These are phyloP conservation scores for Chaetomiaceae sp. DNA, from an alignment of 2,329 filamentous ascomycete genomes.

Conservation along the genomic window DNA sequence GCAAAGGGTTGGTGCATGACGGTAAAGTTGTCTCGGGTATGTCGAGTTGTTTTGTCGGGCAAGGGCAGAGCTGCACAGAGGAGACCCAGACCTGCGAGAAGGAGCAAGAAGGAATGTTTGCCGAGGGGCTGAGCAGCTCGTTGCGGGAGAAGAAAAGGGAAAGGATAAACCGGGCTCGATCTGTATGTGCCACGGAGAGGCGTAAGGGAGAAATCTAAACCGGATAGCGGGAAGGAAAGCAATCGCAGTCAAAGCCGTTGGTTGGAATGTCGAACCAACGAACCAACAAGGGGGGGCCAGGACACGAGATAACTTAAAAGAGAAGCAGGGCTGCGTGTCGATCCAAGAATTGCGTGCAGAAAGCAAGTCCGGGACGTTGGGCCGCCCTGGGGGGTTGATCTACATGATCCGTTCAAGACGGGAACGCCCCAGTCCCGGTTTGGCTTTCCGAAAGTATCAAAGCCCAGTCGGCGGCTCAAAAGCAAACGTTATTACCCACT, in stretches of 20 bases:
- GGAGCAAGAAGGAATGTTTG: no score
- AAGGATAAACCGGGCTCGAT: not conserved
- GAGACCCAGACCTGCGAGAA: no score
- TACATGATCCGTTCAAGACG: conserved; percentile 9
- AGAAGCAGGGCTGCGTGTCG: not conserved
- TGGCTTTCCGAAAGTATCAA: not conserved
- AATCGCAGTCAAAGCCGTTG: not conserved
- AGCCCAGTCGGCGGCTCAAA: not conserved
- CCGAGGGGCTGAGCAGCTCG: no score
- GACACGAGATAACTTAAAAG: not conserved
- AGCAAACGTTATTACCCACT: not conserved
- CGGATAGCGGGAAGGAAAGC: not conserved
- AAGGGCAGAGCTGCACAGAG: no score
- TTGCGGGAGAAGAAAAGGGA: no score
- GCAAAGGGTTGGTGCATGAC: conserved; percentile 9
- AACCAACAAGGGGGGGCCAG: not conserved
- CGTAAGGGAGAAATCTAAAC: no score
- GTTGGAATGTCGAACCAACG: not conserved
- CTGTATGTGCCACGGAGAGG: no score
- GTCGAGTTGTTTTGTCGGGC: not conserved
- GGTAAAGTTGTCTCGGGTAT: not conserved
- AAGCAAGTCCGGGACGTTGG: conserved; percentile 3
- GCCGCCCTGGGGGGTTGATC: conserved; percentile 6
- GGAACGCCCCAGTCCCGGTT: not conserved
- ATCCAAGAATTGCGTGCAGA: not conserved